phyloP scores from a whole-genome alignment of 1,284 basidiomycete species.

The Naganishia sp. region DNA sequence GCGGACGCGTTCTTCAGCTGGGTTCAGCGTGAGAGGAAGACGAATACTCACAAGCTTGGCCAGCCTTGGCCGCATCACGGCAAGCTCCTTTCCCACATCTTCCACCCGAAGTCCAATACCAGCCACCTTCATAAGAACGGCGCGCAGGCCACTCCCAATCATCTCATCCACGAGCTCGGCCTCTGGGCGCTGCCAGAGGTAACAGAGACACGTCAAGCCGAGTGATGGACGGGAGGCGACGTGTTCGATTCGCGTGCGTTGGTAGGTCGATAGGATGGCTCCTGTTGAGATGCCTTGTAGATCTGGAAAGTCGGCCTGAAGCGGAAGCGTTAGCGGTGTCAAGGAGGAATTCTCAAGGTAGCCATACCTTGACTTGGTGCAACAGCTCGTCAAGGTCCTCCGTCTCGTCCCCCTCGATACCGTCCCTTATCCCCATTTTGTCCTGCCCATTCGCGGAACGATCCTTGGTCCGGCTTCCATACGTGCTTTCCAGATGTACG shows the following conservation, averaged over 20 bases:
- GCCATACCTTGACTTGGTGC: slow-evolving; percentile 69
- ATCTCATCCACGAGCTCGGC: slow-evolving; percentile 80
- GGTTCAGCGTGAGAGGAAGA: background rate
- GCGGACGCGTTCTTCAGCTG: background rate
- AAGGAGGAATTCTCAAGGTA: background rate
- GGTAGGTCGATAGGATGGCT: slow-evolving; percentile 96
- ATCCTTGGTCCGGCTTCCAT: slow-evolving; percentile 64
- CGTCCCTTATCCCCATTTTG: slow-evolving; percentile 52
- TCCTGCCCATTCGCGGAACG: slow-evolving; percentile 26
- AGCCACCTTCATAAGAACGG: slow-evolving; percentile 92
- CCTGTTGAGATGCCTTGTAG: slow-evolving; percentile 87
- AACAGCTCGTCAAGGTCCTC: slow-evolving; percentile 88
- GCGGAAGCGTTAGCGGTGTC: background rate
- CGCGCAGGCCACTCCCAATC: slow-evolving; percentile 75
- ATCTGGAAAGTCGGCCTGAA: slow-evolving; percentile 76
- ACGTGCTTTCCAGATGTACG: slow-evolving; percentile 78
- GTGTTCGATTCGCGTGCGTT: slow-evolving; percentile 94
- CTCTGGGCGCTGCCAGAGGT: slow-evolving; percentile 93
- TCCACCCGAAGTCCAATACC: slow-evolving; percentile 80
- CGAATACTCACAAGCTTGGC: slow-evolving; percentile 64
- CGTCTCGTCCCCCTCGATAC: slow-evolving; percentile 82
- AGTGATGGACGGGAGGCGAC: slow-evolving; percentile 76
- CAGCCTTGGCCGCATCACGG: slow-evolving; percentile 62
- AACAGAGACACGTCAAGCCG: slow-evolving; percentile 75
- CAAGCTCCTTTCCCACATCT: slow-evolving; percentile 78